Percentiles rank a stretch among this genome's conserved stretches.
These are phyloP conservation scores for Logfia minima DNA, from an alignment of 129 eudicot genomes.

Conservation along the genomic window DNA sequence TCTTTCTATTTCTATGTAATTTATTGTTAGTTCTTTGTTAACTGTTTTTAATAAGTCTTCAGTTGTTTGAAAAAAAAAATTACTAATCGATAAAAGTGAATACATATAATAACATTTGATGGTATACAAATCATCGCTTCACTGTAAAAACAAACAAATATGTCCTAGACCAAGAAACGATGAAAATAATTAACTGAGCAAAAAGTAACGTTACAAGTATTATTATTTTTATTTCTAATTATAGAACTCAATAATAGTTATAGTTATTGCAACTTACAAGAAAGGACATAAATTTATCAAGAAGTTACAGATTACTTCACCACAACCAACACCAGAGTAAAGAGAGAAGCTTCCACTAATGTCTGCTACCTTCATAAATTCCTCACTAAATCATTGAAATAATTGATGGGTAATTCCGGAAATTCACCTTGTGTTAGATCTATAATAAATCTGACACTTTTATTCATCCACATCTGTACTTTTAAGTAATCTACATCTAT, in stretches of 20 bases:
- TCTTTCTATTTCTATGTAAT: no score
- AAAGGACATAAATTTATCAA: slow-evolving; percentile 27
- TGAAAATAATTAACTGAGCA: background rate
- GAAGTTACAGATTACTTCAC: slow-evolving; percentile 47
- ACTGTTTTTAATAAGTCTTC: no score
- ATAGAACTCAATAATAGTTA: background rate
- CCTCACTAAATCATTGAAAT: slow-evolving; percentile 16
- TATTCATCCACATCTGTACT: slow-evolving; percentile 28
- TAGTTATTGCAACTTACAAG: slow-evolving; percentile 3
- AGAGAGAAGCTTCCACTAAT: slow-evolving; percentile 11
- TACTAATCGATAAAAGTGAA: no score
- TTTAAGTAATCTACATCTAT: background rate
- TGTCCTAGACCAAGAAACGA: background rate
- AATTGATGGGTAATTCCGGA: slow-evolving; percentile 24
- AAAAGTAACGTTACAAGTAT: slow-evolving; percentile 13
- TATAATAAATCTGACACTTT: slow-evolving; percentile 28
- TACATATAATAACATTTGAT: no score
- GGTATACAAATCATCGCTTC: no score
- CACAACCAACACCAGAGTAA: slow-evolving; percentile 10
- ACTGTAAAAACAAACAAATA: no score
- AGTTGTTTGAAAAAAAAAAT: no score
- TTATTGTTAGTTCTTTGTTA: no score
- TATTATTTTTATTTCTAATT: slow-evolving; percentile 8
- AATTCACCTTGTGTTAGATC: slow-evolving; percentile 22
- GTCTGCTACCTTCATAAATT: slow-evolving; percentile 1